Evolutionary conservation across 2,329 filamentous ascomycete genomes (phyloP), one percentile per base, ranked within the genome.

Genomic region (Monosporascus ibericus): DNA sequence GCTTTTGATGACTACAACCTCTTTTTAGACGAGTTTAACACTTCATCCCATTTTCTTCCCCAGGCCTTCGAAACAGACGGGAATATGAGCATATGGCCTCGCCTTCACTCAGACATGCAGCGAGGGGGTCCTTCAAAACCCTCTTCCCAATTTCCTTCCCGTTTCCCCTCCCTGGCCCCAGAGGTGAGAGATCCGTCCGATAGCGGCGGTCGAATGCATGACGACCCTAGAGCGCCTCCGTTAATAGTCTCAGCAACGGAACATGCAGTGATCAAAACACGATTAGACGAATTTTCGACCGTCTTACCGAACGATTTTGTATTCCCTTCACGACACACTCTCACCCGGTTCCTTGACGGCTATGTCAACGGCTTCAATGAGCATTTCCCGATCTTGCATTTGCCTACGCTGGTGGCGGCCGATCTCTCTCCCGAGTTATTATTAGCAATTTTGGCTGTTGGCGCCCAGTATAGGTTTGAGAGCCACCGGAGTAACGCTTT

Each of bases 341-440:
- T 89, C 27, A 84, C 82, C 3, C 72, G 86, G 36, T 89, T 88
- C 56, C 68, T 89, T 34, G 84, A 87, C 53, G 85, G 85, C 1
- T 90, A 88, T 60, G 79, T 88, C 50, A 81, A 78, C 53, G 85
- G 85, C 0, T 88, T 89, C 53, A 77, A 81, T 51, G 76, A 79
- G 49, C 75, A 79, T 54, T 63, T 80, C 0, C 78, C 78, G 0
- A 77, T 89, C 55, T 71, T 90, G 27, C 86, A 90, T 63, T 70
- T 88, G 5, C 82, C 86, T 0, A 88, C 85, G 0, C 73, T 89
- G 47, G 75, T 76, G 2, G 78, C 84, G 0, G 78, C 79, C 7
- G 79, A 83, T n/a, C 76, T 82, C n/a, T 81, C 84, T 0, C 79
- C 85, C 0, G 87, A 89, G 65, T 71, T 90, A 4, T 71, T 88